These are phyloP conservation scores for Alternaria angustiovoidea DNA, from an alignment of 2,329 filamentous ascomycete genomes.

Conservation along the genomic window DNA sequence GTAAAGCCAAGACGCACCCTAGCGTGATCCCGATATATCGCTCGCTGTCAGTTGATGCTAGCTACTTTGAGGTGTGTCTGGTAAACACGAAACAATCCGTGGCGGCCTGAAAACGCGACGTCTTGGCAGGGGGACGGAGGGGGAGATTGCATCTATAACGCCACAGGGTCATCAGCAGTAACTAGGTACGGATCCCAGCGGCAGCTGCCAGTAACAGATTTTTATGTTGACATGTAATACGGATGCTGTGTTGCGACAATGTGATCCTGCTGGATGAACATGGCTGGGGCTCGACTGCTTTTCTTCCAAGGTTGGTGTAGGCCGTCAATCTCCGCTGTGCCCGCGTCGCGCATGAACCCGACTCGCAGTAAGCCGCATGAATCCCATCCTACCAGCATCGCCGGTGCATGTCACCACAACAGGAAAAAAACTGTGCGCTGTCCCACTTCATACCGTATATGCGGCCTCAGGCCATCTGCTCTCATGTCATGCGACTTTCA, in stretches of 20 bases:
- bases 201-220: background rate
- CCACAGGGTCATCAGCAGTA: background rate
- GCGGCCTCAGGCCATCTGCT: slow-evolving; percentile 7
- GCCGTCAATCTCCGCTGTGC: background rate
- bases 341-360: background rate
- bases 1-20: background rate
- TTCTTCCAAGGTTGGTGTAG: background rate
- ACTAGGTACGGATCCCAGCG: background rate
- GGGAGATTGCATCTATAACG: slow-evolving; percentile 9
- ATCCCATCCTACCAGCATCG: slow-evolving; percentile 5
- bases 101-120: slow-evolving; percentile 2
- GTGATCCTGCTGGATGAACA: background rate
- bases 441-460: slow-evolving; percentile 6
- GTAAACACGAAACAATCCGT: slow-evolving; percentile 11
- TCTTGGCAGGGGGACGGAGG: slow-evolving; percentile 19
- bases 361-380: background rate
- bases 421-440: slow-evolving; percentile 12
- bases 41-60: background rate
- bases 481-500: slow-evolving; percentile 1
- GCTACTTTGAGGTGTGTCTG: background rate
- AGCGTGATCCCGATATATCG: slow-evolving; percentile 6
- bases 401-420: slow-evolving; percentile 1
- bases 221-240: background rate
- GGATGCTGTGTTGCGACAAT: background rate
- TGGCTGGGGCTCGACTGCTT: background rate